Percentiles rank a stretch among this genome's conserved stretches.
Conservation (phyloP, 2,329 filamentous ascomycete genomes). For the Fusarium papillatum region DNA sequence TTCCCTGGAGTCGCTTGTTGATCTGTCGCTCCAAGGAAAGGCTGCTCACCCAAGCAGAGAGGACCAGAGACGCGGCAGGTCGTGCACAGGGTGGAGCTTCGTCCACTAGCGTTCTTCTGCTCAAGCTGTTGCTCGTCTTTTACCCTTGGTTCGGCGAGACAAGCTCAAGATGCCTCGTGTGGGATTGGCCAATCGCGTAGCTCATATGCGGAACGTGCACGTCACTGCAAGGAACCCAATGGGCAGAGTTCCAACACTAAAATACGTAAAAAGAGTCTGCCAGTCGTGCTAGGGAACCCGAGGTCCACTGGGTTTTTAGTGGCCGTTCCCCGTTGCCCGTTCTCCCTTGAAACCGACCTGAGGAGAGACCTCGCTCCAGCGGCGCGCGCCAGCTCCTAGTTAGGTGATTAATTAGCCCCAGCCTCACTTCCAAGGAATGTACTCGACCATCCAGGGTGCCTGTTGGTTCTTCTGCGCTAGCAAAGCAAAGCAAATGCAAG, state of each 20-base stretch:
- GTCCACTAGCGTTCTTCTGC: background rate
- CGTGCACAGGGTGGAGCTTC: background rate
- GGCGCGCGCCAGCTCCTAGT: background rate
- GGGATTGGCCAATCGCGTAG: constrained; percentile 33
- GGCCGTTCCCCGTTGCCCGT: constrained; percentile 16
- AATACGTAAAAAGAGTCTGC: background rate
- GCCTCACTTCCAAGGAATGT: background rate
- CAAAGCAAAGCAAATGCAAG: constrained; percentile 7
- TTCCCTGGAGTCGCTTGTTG: constrained; percentile 14
- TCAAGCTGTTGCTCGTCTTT: background rate
- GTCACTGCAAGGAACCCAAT: constrained; percentile 31
- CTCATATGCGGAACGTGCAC: constrained; percentile 31
- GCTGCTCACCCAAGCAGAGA: background rate
- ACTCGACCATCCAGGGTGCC: background rate
- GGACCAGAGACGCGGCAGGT: constrained; percentile 2
- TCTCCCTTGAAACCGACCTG: background rate
- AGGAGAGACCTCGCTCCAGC: background rate
- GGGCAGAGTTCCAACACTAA: constrained; percentile 9
- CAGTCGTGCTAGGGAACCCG: background rate
- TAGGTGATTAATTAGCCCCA: background rate
- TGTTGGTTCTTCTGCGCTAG: background rate
- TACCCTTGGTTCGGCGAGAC: constrained; percentile 11
- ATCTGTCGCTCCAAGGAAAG: background rate
- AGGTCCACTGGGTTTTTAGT: constrained; percentile 29
- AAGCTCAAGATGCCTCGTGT: constrained; percentile 20